Evolutionary conservation across 768 basidiomycete genomes (phyloP).

Genomic region (Suillus bovinus): DNA sequence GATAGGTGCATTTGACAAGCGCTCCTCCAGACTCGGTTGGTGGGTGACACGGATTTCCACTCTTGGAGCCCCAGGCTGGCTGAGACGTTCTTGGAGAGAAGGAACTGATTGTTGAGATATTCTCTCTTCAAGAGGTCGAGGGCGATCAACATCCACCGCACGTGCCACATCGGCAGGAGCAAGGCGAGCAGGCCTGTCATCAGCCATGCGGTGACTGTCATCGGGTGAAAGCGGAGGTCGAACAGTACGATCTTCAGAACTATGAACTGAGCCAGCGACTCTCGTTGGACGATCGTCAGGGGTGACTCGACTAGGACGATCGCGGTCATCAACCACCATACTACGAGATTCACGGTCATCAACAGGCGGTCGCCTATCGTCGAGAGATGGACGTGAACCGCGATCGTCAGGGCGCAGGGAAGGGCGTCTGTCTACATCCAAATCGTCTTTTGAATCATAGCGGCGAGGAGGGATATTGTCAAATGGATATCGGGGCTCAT

Average conservation of each 20-base stretch:
- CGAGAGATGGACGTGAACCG: slow-evolving; percentile 26
- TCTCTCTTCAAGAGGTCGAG: slow-evolving; percentile 40
- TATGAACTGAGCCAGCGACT: slow-evolving; percentile 21
- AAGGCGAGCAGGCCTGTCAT: slow-evolving; percentile 19
- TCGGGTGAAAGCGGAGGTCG: slow-evolving; percentile 13
- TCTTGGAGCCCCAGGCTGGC: slow-evolving; percentile 31
- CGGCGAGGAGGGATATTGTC: slow-evolving; percentile 33
- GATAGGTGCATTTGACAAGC: slow-evolving; percentile 37
- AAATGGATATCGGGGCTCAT: slow-evolving; percentile 43
- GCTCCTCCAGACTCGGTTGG: slow-evolving; percentile 42
- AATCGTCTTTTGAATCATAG: slow-evolving; percentile 31
- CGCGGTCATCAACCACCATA: slow-evolving; percentile 23
- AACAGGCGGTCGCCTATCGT: slow-evolving; percentile 31
- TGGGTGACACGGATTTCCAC: slow-evolving; percentile 22
- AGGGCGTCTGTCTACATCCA: slow-evolving; percentile 28
- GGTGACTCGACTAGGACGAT: slow-evolving; percentile 15
- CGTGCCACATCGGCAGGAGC: slow-evolving; percentile 22
- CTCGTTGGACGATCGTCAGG: slow-evolving; percentile 36
- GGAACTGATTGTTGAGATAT: slow-evolving; percentile 35
- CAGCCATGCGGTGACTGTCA: slow-evolving; percentile 18
- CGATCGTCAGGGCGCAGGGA: slow-evolving; percentile 27
- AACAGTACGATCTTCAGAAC: slow-evolving; percentile 26
- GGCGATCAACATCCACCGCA: slow-evolving; percentile 27
- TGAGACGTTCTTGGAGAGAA: slow-evolving; percentile 40
- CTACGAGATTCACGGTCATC: slow-evolving; percentile 29